Base-by-base conservation (phyloP, 2,329 filamentous ascomycete genomes). In the Thielaviopsis populi region DNA sequence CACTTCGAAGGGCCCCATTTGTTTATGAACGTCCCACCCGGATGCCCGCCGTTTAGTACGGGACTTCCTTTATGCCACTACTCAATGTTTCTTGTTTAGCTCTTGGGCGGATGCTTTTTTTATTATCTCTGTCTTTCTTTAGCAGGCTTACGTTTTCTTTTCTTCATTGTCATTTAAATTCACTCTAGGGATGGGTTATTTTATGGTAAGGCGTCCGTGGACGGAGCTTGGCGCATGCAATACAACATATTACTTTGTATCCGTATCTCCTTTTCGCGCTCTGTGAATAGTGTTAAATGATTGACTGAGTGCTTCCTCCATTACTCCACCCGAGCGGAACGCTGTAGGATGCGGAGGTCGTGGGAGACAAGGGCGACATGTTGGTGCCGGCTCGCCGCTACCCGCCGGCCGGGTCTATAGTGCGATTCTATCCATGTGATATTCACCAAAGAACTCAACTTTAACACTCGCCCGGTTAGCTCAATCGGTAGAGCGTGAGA, bases 401-500 rank as follows among this genome's bases (percentile, higher is more conserved):
- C 3, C 30, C 7, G 3, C 30, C 33, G 33, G 3, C 30, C 33
- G 33, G 33, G 33, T 37, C 33, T 37, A 37, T 37, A 37, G 33
- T 4, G 33, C 3, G 33, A 37, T 37, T 37, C 33, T 37, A 1
- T 33, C 30, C 30, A 7, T 37, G n/a, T n/a, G n/a, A n/a, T 37
- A 10, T 10, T 37, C 33, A 37, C 1, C 33, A 37, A 37, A 4
- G 33, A 37, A 4, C 33, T 7, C 33, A 37, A 37, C 33, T 7
- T 7, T 4, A 37, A 37, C 33, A 37, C 33, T 37, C 40, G 78
- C 78, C 78, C 75, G 78, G 79, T 77, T 83, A 83, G 80, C 81
- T 83, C 80, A 83, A 83, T 83, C 80, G 80, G 80, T 84, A 86
- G 83, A 86, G 83, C 83, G 82, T 85, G 79, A 84, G 83, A 85